Base-by-base conservation (phyloP, 1,284 basidiomycete genomes). In the Mycosarcoma maydis region DNA sequence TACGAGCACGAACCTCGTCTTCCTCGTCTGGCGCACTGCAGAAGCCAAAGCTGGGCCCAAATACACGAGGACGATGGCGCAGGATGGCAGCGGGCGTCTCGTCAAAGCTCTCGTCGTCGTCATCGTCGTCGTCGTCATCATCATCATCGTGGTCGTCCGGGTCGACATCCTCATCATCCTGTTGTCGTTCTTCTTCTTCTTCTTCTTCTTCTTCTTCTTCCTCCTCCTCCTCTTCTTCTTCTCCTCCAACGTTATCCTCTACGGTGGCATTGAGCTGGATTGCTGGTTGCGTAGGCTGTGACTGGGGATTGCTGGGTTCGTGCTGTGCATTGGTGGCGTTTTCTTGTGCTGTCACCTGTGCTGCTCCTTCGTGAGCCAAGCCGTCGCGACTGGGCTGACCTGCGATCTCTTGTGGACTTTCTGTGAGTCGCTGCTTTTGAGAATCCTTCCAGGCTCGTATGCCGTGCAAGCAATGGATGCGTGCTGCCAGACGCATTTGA, bases 401-500 rank as follows among this genome's bases (percentile, higher is more conserved):
- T 22, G 61, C n/a, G 9, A 68, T 61, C 42, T 68, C 65, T 43
- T 68, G 65, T 3, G 58, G 65, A 26, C 65, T 68, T 9, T 48
- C 56, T 14, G 65, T 62, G 30, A 59, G 58, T 9, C 58, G 53
- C 24, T 53, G 45, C 42, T 46, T 61, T 44, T 62, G 65, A 20
- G 65, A 61, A 23, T 68, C 58, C 30, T 62, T 68, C 65, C 65
- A 68, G 4, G 62, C 53, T 14, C 64, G 51, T 13, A 66, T 58
- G 39, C 70, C 70, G 43, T 69, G 59, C 30, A 72, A 20, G 34
- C 70, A 72, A 24, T 72, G 65, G 6, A 72, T 40, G 1, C 61
- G 42, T 3, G 70, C 70, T 10, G 70, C 70, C 10, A 69, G 40
- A 6, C 55, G 54, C 49, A 55, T 50, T 13, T 55, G 37, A 3